Evolutionary conservation across 441 rosid species (phyloP), one percentile per base, ranked within the genome.

Genomic region (Erysimum cheiri): DNA sequence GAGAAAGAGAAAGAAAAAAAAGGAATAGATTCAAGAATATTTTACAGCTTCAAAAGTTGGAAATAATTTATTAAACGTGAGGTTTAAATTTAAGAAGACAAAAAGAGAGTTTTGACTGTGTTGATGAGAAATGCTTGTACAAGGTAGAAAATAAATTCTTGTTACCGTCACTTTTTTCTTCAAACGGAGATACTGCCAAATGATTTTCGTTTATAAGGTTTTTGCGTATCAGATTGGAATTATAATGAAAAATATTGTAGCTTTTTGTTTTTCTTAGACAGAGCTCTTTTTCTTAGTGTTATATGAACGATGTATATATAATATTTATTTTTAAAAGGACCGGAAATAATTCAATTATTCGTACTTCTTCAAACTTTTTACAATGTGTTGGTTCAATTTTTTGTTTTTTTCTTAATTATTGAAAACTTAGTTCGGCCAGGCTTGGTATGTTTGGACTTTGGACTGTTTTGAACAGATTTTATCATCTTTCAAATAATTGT

Each of bases 11-110:
- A 37, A 15, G 4, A 46, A 50, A 15, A 5, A 3, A 35, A 40
- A 24, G 48, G 77, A 73, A 73, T 50, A 66, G 40, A 66, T 66
- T 50, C 67, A 73, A 73, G 71, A 65, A 65, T 66, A 59, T 65
- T 63, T 62, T n/a, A 73, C 72, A 73, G 61, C 71, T 66, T n/a
- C 49, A 64, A 56, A 56, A 56, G 70, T 4, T 46, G 17, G 6
- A 37, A 46, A 8, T n/a, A 1, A 26, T 4, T 31, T 6, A 17
- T 63, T 1, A 12, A 72, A 72, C 12, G 76, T 65, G 43, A 39
- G 71, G 76, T 72, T 72, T 36, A 26, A 47, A 71, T 26, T 55
- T 5, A 17, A 71, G 29, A 6, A 60, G 52, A 61, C 22, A 62
- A 46, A 63, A 50, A 40, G 60, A 49, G 67, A 10, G 11, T 40